Evolutionary conservation across 768 basidiomycete genomes (phyloP).

Genomic region (Suillus subaureus): DNA sequence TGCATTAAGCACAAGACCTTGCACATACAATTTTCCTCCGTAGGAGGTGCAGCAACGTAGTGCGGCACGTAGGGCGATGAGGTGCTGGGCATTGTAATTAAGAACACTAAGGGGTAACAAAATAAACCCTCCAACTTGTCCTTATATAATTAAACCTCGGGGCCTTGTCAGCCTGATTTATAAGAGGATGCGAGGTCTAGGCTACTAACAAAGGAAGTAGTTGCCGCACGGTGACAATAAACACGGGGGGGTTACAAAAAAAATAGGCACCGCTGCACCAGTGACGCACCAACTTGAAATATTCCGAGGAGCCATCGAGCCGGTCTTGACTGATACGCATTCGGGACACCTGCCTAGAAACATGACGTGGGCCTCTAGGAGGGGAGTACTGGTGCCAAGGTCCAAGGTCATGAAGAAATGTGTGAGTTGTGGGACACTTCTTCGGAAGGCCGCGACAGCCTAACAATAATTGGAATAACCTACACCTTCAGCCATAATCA

Average conservation of each 20-base stretch:
- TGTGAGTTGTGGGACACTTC: neutral
- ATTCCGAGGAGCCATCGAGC: neutral
- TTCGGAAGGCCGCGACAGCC: neutral
- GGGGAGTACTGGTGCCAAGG: neutral
- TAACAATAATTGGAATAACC: neutral
- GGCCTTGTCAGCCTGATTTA: neutral
- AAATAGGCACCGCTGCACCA: neutral
- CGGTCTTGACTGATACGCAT: neutral
- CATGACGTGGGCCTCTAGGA: neutral
- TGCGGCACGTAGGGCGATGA: slow-evolving; percentile 37
- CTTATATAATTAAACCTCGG: neutral
- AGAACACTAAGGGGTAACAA: neutral
- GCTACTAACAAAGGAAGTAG: neutral
- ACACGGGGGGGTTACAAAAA: neutral
- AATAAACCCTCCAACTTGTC: neutral
- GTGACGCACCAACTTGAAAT: neutral
- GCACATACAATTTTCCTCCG: slow-evolving; percentile 37
- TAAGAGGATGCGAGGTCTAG: neutral
- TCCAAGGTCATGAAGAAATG: neutral
- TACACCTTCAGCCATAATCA: neutral
- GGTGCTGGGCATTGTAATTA: slow-evolving; percentile 29
- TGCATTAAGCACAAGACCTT: neutral
- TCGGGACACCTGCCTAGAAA: neutral
- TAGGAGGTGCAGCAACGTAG: slow-evolving; percentile 37
- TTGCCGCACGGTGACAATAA: neutral